phyloP scores from a whole-genome alignment of 2,329 filamentous ascomycete genomes.

The Colletotrichum noveboracense region DNA sequence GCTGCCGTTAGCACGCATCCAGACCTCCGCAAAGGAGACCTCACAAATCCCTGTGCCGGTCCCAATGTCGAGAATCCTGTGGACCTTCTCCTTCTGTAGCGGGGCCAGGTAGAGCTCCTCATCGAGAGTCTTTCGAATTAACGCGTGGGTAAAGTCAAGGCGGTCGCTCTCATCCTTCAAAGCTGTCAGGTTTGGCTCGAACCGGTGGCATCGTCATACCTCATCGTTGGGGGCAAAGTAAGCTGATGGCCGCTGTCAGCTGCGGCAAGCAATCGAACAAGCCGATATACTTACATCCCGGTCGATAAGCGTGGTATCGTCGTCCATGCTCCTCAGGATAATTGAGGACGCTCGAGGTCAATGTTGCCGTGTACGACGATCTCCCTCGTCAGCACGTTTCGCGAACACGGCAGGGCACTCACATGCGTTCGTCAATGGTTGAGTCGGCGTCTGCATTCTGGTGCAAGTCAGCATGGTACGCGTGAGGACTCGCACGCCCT shows the following conservation, averaged over 20 bases:
- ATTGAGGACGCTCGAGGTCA: constrained; percentile 10
- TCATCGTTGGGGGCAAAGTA: constrained; percentile 44
- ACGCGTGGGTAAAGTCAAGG: background rate
- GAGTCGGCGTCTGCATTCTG: background rate
- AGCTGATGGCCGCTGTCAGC: background rate
- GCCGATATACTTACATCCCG: background rate
- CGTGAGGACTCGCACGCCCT: background rate
- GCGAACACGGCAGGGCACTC: background rate
- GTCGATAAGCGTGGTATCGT: constrained; percentile 19
- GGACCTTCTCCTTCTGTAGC: background rate
- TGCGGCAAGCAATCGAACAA: background rate
- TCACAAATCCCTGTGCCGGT: constrained; percentile 66
- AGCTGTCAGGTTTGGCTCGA: background rate
- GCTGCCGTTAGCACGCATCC: background rate
- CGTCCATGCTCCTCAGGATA: constrained; percentile 20
- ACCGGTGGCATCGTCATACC: background rate
- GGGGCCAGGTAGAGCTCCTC: constrained; percentile 7
- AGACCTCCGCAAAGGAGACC: background rate
- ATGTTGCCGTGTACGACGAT: constrained; percentile 7
- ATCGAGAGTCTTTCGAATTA: background rate
- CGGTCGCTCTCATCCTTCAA: constrained; percentile 4
- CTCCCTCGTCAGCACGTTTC: background rate
- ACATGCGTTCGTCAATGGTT: background rate
- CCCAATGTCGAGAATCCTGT: constrained; percentile 60
- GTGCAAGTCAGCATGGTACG: background rate